Evolutionary conservation across 176 grass and related monocot genomes (phyloP).

Genomic region (Dendrocalamus sinicus): DNA sequence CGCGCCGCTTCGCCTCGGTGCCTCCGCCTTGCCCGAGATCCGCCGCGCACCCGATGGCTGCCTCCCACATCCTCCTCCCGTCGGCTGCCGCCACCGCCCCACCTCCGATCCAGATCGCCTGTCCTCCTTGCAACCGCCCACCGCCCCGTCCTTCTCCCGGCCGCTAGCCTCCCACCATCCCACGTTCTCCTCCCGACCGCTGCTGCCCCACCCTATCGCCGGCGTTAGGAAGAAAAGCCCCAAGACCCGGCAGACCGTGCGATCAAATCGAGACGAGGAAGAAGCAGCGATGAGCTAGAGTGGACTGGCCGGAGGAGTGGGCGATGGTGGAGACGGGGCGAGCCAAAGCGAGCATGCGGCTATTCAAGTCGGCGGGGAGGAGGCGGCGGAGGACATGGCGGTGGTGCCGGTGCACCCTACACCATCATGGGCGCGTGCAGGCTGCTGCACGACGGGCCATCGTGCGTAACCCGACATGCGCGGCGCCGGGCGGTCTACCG

Average conservation of each 20-base stretch:
- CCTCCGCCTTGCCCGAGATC: too few species aligned
- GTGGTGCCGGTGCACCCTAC: constrained; percentile 90
- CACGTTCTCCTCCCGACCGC: too few species aligned
- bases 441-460: constrained; percentile 71
- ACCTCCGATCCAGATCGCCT: too few species aligned
- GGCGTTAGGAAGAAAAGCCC: neutral
- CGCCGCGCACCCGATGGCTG: too few species aligned
- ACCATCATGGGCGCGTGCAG: constrained; percentile 88
- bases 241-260: neutral
- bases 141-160: too few species aligned
- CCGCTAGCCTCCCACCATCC: too few species aligned
- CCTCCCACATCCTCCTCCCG: too few species aligned
- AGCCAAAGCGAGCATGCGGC: constrained; percentile 66
- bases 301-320: constrained; percentile 58
- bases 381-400: constrained; percentile 55
- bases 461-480: constrained; percentile 89
- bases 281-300: constrained; percentile 20
- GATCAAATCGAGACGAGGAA: constrained; percentile 42
- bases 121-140: too few species aligned
- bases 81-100: too few species aligned
- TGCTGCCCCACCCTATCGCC: too few species aligned
- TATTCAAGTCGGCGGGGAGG: constrained; percentile 68
- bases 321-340: constrained; percentile 75
- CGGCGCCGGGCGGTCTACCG: constrained; percentile 80
- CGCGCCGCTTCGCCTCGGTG: too few species aligned